Evolutionary conservation across 306 rosid species (phyloP), one percentile per base, ranked within the genome.

Genomic region (Cotoneaster glaucophyllus): DNA sequence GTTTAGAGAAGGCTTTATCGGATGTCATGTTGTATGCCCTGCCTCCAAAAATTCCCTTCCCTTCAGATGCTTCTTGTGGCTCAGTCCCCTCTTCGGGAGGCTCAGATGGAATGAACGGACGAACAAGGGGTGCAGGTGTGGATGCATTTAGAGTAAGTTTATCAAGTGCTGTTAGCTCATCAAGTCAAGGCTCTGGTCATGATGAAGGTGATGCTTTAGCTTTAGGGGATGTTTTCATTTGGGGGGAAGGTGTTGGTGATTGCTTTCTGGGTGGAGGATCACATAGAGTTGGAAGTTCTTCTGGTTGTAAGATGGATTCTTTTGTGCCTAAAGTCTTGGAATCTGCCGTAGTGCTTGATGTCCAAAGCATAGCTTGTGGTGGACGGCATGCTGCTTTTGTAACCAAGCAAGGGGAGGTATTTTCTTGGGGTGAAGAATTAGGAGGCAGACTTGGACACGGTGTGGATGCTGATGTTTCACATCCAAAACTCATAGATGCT

Each of bases 371-470:
- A 74, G 97, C 98, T 64, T 96, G 99, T 70, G 99, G 99, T 69
- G 97, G 90, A 76, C 85, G 81, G 74, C 98, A 96, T 86, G 96
- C 96, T 12, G 96, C 97, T 79, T 80, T 96, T 54, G 98, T 96
- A 79, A 96, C 96, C 63, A 90, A 93, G 78, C 99, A 91, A 82
- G 97, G 96, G 12, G 97, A 96, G 79, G 87, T 96, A 45, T 96
- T 96, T 78, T 88, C 97, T 50, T 96, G 99, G 99, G 99, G 99
- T 2, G 97, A 93, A 84, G 99, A 91, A 84, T 86, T 94, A 54
- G 96, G 98, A 76, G 99, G 99, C 73, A 89, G 98, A 81, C 99
- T 96, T 75, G 99, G 99, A 71, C 98, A 90, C 15, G 96, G 99
- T 80, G 97, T 90, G 67, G 99, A 92, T 64, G 86, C 90, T 69